Conservation (phyloP, 257 asterid genomes). For the Gardenia jasminoides region DNA sequence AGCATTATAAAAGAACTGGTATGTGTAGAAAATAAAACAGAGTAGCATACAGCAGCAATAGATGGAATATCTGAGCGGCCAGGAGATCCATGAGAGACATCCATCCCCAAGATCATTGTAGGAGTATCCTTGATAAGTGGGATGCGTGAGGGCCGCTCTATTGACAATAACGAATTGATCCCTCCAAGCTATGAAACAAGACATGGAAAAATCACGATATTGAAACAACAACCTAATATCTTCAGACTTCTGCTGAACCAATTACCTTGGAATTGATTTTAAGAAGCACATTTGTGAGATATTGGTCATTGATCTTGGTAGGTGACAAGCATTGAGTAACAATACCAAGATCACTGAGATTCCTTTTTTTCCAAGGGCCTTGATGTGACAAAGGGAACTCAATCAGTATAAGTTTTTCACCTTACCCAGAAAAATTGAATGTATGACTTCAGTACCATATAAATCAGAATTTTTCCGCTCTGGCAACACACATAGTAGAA, state of each 20-base stretch:
- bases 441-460: conserved; percentile 56
- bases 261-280: conserved; percentile 88
- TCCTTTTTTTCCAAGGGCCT: conserved; percentile 98
- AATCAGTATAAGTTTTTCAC: neutral
- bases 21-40: conserved; percentile 12
- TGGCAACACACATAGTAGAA: conserved; percentile 84
- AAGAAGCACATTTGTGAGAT: conserved; percentile 83
- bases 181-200: conserved; percentile 73
- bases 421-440: conserved; percentile 9
- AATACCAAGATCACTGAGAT: conserved; percentile 65
- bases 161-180: conserved; percentile 72
- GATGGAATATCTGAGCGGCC: conserved; percentile 84
- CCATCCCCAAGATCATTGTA: conserved; percentile 95
- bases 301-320: conserved; percentile 65
- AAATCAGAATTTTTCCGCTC: conserved; percentile 75
- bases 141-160: conserved; percentile 55
- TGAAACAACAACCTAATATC: conserved; percentile 11
- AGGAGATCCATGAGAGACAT: conserved; percentile 91
- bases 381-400: conserved; percentile 18
- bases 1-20: conserved; percentile 18
- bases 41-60: conserved; percentile 75
- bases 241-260: conserved; percentile 12
- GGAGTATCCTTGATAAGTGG: conserved; percentile 67
- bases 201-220: conserved; percentile 9
- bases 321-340: conserved; percentile 84